Evolutionary conservation across 1,284 basidiomycete genomes (phyloP), one percentile per base, ranked within the genome.

Genomic region (Puccinia coronata): DNA sequence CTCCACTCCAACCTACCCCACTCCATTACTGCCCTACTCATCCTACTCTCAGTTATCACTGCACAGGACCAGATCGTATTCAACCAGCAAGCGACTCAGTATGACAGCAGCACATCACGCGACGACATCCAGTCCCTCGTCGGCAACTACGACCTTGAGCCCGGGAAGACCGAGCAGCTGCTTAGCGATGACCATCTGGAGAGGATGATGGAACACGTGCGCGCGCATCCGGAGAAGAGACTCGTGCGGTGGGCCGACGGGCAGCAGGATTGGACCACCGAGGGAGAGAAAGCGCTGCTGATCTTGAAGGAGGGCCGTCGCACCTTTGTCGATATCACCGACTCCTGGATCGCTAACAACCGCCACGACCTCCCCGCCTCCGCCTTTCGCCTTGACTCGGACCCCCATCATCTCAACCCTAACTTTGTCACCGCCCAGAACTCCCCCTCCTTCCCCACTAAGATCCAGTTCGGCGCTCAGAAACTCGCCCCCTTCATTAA

Each of bases 281-380:
- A 86, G 73, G 85, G 85, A 2, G 81, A 84, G 79, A 86, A 86
- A 82, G 82, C 83, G 0, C 65, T 85, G n/a, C 75, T 85, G 23
- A 74, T 77, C n/a, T 82, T 67, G 23, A 53, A 51, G 41, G 67
- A 83, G 47, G 75, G 81, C 1, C 80, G 83, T 23, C 76, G 82
- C 59, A 73, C 81, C 8, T 86, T 85, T 80, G 79, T 84, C 69
- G 85, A 86, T 67, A 82, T 86, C 43, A 85, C 85, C n/a, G 81
- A 84, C 70, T 81, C 83, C 23, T 47, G 51, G 34, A 79, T 39
- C 61, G 61, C 34, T 20, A 47, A 28, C 41, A 18, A 36, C 43
- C 25, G 23, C 5, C 8, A 23, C 71, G 72, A 28, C 31, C 75
- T 82, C 51, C 72, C 75, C 43, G 6, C 28, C 23, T 0, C 25